Conservation (phyloP, 495 filamentous ascomycete species). For the Hypomontagnella submonticulosa region DNA sequence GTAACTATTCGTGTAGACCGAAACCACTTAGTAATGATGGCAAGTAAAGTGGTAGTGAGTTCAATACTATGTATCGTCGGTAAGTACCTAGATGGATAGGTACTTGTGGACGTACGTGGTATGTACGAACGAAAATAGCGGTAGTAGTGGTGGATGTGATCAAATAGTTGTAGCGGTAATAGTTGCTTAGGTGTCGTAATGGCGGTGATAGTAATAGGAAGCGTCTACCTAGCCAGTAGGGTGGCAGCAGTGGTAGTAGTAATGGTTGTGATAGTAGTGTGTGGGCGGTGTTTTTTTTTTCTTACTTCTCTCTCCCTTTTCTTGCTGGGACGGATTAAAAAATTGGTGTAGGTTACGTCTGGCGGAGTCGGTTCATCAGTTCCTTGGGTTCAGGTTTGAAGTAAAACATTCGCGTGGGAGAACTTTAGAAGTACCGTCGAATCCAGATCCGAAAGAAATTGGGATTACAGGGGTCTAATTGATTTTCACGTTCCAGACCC, state of each 20-base stretch:
- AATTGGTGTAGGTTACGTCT: background rate
- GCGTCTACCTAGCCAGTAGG: background rate
- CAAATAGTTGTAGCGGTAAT: slow-evolving; percentile 2
- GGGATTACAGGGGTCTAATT: slow-evolving; percentile 43
- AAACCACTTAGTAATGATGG: background rate
- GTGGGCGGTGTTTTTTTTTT: slow-evolving; percentile 6
- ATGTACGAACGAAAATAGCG: slow-evolving; percentile 1
- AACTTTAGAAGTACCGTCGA: slow-evolving; percentile 45
- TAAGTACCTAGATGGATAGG: no score
- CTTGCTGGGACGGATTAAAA: background rate
- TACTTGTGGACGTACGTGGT: no score
- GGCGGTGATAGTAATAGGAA: slow-evolving; percentile 11
- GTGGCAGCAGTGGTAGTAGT: background rate
- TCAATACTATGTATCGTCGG: no score
- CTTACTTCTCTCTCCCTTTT: background rate
- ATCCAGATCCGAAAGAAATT: slow-evolving; percentile 42
- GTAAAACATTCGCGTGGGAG: slow-evolving; percentile 43
- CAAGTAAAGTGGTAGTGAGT: background rate
- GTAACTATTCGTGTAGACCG: slow-evolving; percentile 20
- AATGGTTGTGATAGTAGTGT: slow-evolving; percentile 20
- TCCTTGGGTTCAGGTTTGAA: slow-evolving; percentile 24
- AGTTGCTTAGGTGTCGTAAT: no score
- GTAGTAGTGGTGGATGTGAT: background rate
- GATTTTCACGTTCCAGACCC: slow-evolving; percentile 43
- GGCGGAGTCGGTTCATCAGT: background rate